Percentiles rank a stretch among this genome's conserved stretches.
Conservation (phyloP, 495 filamentous ascomycete genomes). For the Neurospora sp. region DNA sequence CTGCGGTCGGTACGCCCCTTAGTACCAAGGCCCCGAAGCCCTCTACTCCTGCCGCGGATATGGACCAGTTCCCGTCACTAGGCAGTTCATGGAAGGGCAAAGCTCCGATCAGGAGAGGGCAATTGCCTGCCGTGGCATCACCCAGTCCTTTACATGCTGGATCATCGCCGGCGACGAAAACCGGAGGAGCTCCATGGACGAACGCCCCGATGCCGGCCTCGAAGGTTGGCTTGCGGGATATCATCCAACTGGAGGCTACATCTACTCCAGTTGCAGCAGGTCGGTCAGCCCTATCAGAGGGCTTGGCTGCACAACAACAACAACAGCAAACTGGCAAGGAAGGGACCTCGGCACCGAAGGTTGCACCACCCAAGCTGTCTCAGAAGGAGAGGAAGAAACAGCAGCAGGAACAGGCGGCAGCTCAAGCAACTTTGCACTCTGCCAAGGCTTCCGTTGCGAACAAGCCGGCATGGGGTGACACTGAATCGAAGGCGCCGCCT, state of each 20-base stretch:
- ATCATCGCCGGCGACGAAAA: neutral
- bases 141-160: neutral
- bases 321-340: conserved; percentile 30
- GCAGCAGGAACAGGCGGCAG: conserved; percentile 52
- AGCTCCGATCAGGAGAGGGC: conserved; percentile 4
- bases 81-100: conserved; percentile 16
- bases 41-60: neutral
- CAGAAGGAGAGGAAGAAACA: conserved; percentile 87
- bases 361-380: conserved; percentile 50
- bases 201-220: conserved; percentile 41
- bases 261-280: conserved; percentile 1
- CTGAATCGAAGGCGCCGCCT: conserved; percentile 46
- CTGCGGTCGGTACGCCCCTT: conserved; percentile 11
- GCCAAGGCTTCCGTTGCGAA: conserved; percentile 12
- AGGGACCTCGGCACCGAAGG: conserved; percentile 13
- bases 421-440: conserved; percentile 19
- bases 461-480: conserved; percentile 12
- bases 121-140: neutral
- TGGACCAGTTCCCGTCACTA: conserved; percentile 14
- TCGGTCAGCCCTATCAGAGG: conserved; percentile 66
- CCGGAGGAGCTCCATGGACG: conserved; percentile 49
- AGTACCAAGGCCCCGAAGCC: conserved; percentile 5
- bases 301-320: conserved; percentile 38
- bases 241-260: conserved; percentile 66
- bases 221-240: conserved; percentile 72